A percentile compares a stretch with the other conserved stretches of the same genome.
phyloP scores from a whole-genome alignment of 2,329 filamentous ascomycete species.

The Cryphonectria nitschkei region DNA sequence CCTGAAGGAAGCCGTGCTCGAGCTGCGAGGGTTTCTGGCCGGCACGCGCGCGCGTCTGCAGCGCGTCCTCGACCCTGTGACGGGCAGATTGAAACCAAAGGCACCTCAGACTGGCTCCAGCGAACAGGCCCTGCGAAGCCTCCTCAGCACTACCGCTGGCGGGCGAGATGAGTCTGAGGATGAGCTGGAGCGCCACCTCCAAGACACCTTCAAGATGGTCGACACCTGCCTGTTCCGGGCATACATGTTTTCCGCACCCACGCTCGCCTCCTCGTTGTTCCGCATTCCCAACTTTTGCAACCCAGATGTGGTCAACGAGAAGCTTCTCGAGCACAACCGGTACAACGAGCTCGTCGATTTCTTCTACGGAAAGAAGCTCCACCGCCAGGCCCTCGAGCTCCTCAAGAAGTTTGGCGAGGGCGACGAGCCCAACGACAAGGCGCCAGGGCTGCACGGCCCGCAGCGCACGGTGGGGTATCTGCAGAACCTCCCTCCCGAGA shows the following conservation, averaged over 20 bases:
- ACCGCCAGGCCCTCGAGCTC: constrained; percentile 82
- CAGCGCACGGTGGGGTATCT: constrained; percentile 85
- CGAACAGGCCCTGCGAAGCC: constrained; percentile 54
- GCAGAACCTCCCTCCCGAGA: constrained; percentile 83
- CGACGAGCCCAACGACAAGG: constrained; percentile 52
- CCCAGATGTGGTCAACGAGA: constrained; percentile 91
- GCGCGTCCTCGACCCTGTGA: constrained; percentile 63
- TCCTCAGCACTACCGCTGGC: constrained; percentile 53
- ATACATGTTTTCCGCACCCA: constrained; percentile 90
- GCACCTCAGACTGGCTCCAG: constrained; percentile 47
- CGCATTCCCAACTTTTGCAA: constrained; percentile 97
- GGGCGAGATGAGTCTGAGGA: constrained; percentile 53
- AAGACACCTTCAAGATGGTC: constrained; percentile 78
- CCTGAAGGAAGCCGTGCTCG: constrained; percentile 77
- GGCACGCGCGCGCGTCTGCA: constrained; percentile 74
- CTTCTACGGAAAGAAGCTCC: constrained; percentile 91
- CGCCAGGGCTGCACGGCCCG: constrained; percentile 72
- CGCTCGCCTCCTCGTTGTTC: constrained; percentile 85
- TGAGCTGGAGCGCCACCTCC: constrained; percentile 71
- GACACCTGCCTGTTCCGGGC: constrained; percentile 94
- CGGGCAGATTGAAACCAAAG: constrained; percentile 62
- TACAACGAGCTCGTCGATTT: constrained; percentile 98
- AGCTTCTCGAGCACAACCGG: constrained; percentile 82
- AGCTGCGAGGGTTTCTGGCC: constrained; percentile 85
- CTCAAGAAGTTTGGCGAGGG: constrained; percentile 78